Conservation (phyloP, 1,284 basidiomycete species). For the Marasmius fiardii region DNA sequence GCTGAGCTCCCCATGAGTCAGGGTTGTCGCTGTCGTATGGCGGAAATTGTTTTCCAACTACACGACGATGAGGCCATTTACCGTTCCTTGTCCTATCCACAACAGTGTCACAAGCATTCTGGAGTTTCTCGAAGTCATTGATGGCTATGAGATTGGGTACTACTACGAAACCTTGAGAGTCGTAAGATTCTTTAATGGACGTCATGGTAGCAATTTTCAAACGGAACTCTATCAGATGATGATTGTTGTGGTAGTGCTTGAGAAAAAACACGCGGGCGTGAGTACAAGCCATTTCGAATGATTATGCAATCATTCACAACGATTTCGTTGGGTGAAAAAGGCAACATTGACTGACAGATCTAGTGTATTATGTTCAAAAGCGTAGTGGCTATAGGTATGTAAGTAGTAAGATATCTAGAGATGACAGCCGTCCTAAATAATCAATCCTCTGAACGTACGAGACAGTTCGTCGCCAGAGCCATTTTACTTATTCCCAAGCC, state of each 20-base stretch:
- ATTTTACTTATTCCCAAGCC: not conserved
- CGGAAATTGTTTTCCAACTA: constrained; percentile 82
- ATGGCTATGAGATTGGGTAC: constrained; percentile 57
- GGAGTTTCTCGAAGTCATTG: constrained; percentile 38
- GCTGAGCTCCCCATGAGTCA: constrained; percentile 81
- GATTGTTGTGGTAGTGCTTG: not conserved
- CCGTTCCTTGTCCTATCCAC: constrained; percentile 59
- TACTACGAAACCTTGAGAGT: constrained; percentile 70
- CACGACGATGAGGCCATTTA: constrained; percentile 65
- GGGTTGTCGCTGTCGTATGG: constrained; percentile 59
- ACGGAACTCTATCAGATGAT: not conserved
- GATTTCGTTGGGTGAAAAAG: too few species aligned
- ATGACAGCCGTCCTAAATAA: too few species aligned
- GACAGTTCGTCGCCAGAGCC: too few species aligned
- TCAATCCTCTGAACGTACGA: too few species aligned
- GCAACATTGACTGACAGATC: too few species aligned
- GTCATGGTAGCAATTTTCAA: constrained; percentile 13
- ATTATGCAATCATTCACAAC: too few species aligned
- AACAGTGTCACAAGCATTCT: constrained; percentile 50
- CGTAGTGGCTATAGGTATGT: too few species aligned
- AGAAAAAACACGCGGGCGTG: not conserved
- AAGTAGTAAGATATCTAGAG: too few species aligned
- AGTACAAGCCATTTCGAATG: too few species aligned
- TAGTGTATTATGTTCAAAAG: too few species aligned
- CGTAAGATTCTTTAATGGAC: constrained; percentile 40